phyloP scores from a whole-genome alignment of 2,329 filamentous ascomycete species.

The Colletotrichum ledebouriae region DNA sequence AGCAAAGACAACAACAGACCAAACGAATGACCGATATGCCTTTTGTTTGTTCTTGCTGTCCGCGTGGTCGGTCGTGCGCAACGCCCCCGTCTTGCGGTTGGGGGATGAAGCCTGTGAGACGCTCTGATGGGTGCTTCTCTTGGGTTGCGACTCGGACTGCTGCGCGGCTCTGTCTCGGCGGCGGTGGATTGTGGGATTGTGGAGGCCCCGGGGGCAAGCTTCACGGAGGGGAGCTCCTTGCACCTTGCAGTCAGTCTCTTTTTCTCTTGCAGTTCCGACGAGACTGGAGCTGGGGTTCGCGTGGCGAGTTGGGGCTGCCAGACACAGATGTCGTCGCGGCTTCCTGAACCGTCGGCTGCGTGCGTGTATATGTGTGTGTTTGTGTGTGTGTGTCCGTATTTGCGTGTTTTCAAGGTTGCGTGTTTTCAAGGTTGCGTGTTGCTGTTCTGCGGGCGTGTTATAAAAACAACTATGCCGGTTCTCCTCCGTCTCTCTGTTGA shows the following conservation, averaged over 20 bases:
- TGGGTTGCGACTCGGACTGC: constrained; percentile 25
- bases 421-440: too few relatives aligned
- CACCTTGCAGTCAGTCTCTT: constrained; percentile 13
- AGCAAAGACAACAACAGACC: neutral
- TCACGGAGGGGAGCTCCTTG: constrained; percentile 29
- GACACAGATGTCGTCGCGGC: constrained; percentile 17
- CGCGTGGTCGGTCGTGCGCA: constrained; percentile 19
- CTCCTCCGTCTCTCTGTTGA: too few relatives aligned
- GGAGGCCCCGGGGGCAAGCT: constrained; percentile 16
- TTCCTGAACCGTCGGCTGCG: neutral
- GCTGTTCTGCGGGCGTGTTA: too few relatives aligned
- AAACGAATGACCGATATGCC: neutral
- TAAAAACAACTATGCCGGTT: too few relatives aligned
- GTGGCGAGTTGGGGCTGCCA: neutral
- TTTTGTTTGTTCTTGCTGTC: neutral
- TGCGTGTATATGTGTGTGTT: neutral
- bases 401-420: neutral
- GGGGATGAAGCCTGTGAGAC: constrained; percentile 19
- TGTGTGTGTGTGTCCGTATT: neutral
- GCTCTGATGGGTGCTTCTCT: neutral
- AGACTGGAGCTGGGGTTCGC: constrained; percentile 4
- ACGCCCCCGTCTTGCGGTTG: neutral
- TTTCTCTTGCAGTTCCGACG: constrained; percentile 26
- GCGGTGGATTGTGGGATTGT: constrained; percentile 1
- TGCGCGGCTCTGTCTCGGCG: constrained; percentile 35